Conservation (phyloP, 2,329 filamentous ascomycete genomes). For the Ophiocordyceps camponoti-leonardi region DNA sequence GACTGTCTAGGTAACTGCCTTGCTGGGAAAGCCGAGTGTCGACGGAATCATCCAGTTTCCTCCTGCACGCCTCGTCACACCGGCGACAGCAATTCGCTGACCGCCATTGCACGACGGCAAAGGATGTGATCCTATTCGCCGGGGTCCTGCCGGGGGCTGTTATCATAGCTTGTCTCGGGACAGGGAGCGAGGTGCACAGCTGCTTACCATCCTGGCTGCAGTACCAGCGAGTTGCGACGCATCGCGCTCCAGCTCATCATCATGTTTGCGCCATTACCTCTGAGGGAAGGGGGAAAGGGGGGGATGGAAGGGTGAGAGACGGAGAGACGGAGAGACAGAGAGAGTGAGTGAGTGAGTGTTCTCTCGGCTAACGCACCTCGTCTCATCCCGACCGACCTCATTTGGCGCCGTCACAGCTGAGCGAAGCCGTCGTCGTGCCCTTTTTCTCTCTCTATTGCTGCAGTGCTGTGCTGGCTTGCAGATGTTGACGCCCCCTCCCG, state of each 20-base stretch:
- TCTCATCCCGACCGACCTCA: background rate
- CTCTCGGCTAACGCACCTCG: background rate
- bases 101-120: conserved; percentile 1
- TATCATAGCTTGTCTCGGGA: conserved; percentile 1
- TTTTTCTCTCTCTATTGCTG: conserved; percentile 6
- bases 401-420: background rate
- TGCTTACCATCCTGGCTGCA: conserved; percentile 1
- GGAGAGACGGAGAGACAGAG: no score
- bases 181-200: conserved; percentile 1
- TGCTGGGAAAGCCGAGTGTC: background rate
- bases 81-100: background rate
- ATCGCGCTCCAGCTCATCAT: background rate
- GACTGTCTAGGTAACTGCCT: background rate
- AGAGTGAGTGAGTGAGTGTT: background rate
- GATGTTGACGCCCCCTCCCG: conserved; percentile 22
- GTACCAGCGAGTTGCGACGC: background rate
- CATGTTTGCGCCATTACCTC: background rate
- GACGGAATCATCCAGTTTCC: background rate
- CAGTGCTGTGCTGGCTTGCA: conserved; percentile 29
- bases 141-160: background rate
- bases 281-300: no score
- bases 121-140: conserved; percentile 1
- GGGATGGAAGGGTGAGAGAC: no score
- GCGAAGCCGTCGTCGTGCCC: background rate
- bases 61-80: conserved; percentile 5